Conservation (phyloP, 106 monocot genomes). For the Dendrobium huoshanense region DNA sequence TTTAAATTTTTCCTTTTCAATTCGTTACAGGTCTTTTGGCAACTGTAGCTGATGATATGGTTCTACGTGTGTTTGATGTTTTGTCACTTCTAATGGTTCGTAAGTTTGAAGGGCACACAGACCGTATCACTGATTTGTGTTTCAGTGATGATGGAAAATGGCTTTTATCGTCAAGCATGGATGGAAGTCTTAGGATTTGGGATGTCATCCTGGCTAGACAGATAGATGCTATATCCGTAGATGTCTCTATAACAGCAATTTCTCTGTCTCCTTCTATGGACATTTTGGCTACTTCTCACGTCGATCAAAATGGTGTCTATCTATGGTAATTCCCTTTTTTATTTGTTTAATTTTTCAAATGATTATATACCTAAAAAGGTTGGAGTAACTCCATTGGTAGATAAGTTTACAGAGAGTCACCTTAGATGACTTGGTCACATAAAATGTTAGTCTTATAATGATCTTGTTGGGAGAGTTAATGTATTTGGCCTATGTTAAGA, state of each 20-base stretch:
- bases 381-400: too few relatives aligned
- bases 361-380: too few relatives aligned
- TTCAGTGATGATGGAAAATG: slow-evolving; percentile 99
- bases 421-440: too few relatives aligned
- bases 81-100: slow-evolving; percentile 70
- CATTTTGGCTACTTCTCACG: slow-evolving; percentile 91
- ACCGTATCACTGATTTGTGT: slow-evolving; percentile 85
- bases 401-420: too few relatives aligned
- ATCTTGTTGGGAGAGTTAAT: too few relatives aligned
- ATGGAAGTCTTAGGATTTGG: slow-evolving; percentile 96
- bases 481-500: too few relatives aligned
- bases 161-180: slow-evolving; percentile 95
- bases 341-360: too few relatives aligned
- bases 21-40: slow-evolving; percentile 74
- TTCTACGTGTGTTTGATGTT: slow-evolving; percentile 76
- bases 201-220: slow-evolving; percentile 93
- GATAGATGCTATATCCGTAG: slow-evolving; percentile 87
- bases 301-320: slow-evolving; percentile 97
- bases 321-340: slow-evolving; percentile 58
- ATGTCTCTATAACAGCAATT: slow-evolving; percentile 73
- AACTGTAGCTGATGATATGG: slow-evolving; percentile 75
- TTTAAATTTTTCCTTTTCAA: background rate
- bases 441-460: too few relatives aligned
- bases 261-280: slow-evolving; percentile 94
- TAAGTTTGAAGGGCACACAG: slow-evolving; percentile 85